Base-by-base conservation (phyloP, 2,329 filamentous ascomycete species). In the Diplocarpon mali region DNA sequence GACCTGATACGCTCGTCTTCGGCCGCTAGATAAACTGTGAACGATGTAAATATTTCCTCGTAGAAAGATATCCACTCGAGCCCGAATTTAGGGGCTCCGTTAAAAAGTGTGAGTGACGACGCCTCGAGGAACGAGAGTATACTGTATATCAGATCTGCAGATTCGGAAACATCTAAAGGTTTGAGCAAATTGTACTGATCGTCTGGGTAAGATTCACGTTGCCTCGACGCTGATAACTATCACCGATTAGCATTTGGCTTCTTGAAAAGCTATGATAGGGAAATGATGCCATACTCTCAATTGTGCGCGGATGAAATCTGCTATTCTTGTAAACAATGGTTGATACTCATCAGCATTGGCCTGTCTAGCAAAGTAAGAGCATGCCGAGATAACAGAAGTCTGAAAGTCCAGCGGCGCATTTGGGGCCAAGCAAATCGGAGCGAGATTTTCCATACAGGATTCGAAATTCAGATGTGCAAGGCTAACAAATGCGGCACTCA, bases 401-500 rank as follows among this genome's bases (percentile, higher is more conserved):
- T 80, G 80, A 61, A 80, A 82, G 42, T 65, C 69, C 42, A 69
- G 64, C 8, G 79, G 77, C 1, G 78, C 67, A 43, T 67, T 69
- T n/a, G 71, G 62, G 30, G 72, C 67, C 38, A 82, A 68, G 51
- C 79, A 83, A 8, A 66, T 64, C 38, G 74, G 69, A 3, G 72
- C 67, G 12, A 84, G 67, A 16, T 68, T 70, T 35, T 76, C 74
- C 39, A 78, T 67, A 46, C 71, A 74, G 42, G 68, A 67, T 39
- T 80, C 75, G 44, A 78, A 71, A 55, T 75, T 77, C 30, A 84
- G 65, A 53, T 82, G 72, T 11, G 73, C 68, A 34, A 83, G 64
- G 58, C 75, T 78, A 45, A 83, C 77, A 57, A 83, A 80, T 3
- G 78, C 72, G 31, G 76, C 76, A 13, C 78, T 81, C 63, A 81